phyloP scores from a whole-genome alignment of 345 rosid species.

The Nasturtium officinale region DNA sequence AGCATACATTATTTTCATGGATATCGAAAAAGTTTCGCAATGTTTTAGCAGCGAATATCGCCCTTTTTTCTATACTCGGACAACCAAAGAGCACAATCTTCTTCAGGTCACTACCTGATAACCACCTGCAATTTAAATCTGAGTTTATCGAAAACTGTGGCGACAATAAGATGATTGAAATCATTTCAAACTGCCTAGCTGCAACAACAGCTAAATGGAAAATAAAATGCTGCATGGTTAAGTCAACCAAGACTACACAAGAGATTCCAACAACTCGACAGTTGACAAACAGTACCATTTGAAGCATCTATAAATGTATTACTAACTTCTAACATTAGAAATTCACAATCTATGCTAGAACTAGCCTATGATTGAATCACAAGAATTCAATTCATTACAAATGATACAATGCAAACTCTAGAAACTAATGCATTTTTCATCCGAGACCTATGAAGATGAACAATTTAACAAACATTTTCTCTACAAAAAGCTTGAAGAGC shows the following conservation, averaged over 20 bases:
- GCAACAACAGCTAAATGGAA: background rate
- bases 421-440: background rate
- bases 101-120: conserved; percentile 74
- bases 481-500: background rate
- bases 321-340: background rate
- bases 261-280: background rate
- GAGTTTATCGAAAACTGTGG: conserved; percentile 11
- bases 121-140: conserved; percentile 60
- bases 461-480: background rate
- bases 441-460: background rate
- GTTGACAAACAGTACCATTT: background rate
- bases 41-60: conserved; percentile 67
- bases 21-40: conserved; percentile 66
- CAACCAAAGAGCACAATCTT: conserved; percentile 71
- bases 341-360: background rate
- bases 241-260: conserved; percentile 18
- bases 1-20: conserved; percentile 68
- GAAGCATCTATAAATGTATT: background rate
- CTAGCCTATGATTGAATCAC: background rate
- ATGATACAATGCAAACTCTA: background rate
- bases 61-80: conserved; percentile 55
- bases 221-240: conserved; percentile 10
- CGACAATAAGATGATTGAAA: background rate
- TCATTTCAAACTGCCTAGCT: conserved; percentile 6
- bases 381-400: conserved; percentile 6